Evolutionary conservation across 2,329 filamentous ascomycete genomes (phyloP), one percentile per base, ranked within the genome.

Genomic region (Ophiognomonia clavigignenti-juglandacearum): DNA sequence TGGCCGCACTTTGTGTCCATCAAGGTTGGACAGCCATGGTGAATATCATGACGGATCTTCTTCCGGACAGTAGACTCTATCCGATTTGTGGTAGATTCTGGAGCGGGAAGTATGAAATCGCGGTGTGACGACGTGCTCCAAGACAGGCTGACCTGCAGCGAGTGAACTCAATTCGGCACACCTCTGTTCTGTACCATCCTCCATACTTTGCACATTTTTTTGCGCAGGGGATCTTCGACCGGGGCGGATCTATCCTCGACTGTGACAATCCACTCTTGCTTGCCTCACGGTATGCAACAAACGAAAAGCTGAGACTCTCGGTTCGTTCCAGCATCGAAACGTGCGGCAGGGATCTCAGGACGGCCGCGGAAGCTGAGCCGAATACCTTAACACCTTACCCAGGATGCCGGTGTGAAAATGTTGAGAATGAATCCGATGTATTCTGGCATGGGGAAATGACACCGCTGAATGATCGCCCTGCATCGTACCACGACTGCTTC

Each of bases 321-420:
- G 39, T 42, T 42, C 20, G 39, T 35, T 42, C 39, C 39, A 42
- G 19, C 39, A 24, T 32, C 27, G 29, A 34, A 23, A 35, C 39
- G 14, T 34, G 7, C n/a, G n/a, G n/a, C 39, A 42, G 39, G 39
- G 39, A 42, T 42, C 39, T 22, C 18, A 32, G 31, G 16, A 20
- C 39, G 29, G 39, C 31, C 48, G 44, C 27, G 48, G 43, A 32
- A 47, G 23, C 34, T 20, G 39, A 47, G 43, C 48, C 48, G 48
- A 39, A 47, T n/a, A n/a, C n/a, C n/a, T n/a, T n/a, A n/a, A n/a
- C 39, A 40, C 43, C 43, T 43, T 27, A 39, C 38, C 43, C 48
- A 47, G 39, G 34, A 37, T 50, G 26, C 44, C 29, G 24, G 37
- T 42, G 34, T 27, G 20, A 27, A 24, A 43, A 43, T 18, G n/a